Evolutionary conservation across 176 grass and related monocot species (phyloP).

Genomic region (Raddia guianensis): DNA sequence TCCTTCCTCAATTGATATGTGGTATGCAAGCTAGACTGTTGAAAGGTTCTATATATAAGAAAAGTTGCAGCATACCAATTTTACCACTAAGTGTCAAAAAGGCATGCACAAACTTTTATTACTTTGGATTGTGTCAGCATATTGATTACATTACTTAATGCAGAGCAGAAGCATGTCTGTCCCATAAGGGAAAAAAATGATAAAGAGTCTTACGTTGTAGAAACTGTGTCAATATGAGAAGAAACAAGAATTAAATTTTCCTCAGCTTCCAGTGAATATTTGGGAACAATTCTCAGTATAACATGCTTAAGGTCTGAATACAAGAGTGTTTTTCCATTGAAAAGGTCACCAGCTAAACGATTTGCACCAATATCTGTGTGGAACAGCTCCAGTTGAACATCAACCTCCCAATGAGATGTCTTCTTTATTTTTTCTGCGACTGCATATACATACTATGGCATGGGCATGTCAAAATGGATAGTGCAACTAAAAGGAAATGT

Average conservation of each 20-base stretch:
- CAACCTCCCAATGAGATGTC: slow-evolving; percentile 93
- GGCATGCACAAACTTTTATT: background rate
- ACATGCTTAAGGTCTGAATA: slow-evolving; percentile 98
- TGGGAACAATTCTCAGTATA: slow-evolving; percentile 85
- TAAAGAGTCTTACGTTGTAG: slow-evolving; percentile 66
- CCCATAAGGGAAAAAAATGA: slow-evolving; percentile 18
- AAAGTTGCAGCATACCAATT: background rate
- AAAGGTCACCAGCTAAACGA: slow-evolving; percentile 64
- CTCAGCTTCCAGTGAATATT: slow-evolving; percentile 80
- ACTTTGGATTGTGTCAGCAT: background rate
- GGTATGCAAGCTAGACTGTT: background rate
- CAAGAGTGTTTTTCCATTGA: slow-evolving; percentile 87
- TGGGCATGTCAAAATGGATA: slow-evolving; percentile 56
- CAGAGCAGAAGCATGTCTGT: slow-evolving; percentile 17
- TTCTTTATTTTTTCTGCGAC: slow-evolving; percentile 93
- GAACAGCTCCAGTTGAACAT: slow-evolving; percentile 96
- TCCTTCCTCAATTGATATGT: slow-evolving; percentile 21
- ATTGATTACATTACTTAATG: slow-evolving; percentile 13
- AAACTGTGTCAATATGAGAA: slow-evolving; percentile 97
- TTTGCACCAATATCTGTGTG: slow-evolving; percentile 79
- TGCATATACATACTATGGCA: slow-evolving; percentile 95
- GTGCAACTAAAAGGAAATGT: slow-evolving; percentile 26
- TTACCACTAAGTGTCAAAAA: slow-evolving; percentile 17
- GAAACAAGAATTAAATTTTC: slow-evolving; percentile 93
- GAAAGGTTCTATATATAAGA: background rate